phyloP scores from a whole-genome alignment of 768 basidiomycete genomes.

The Dioszegia crocea region DNA sequence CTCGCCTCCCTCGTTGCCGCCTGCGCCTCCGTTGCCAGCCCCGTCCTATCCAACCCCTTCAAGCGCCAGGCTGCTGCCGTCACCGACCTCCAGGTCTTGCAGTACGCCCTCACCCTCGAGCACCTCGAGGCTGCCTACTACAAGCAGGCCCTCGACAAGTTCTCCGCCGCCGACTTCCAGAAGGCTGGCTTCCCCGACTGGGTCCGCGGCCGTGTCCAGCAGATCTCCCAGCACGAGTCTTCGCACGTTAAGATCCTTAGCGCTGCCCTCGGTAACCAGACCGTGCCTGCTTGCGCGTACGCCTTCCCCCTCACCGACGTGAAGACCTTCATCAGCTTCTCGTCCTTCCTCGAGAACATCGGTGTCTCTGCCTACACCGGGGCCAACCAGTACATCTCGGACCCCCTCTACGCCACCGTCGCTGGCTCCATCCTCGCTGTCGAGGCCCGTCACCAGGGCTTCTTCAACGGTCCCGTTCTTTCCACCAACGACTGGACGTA shows the following conservation, averaged over 20 bases:
- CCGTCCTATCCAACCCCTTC: background rate
- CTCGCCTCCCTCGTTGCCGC: conserved; percentile 11
- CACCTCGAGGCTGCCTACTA: conserved; percentile 45
- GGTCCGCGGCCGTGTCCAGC: conserved; percentile 54
- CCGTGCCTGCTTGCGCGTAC: conserved; percentile 60
- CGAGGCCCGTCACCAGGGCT: conserved; percentile 63
- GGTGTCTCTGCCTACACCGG: conserved; percentile 61
- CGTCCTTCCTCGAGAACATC: conserved; percentile 59
- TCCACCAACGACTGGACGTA: conserved; percentile 4
- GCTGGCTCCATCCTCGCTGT: conserved; percentile 61
- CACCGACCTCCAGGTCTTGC: conserved; percentile 24
- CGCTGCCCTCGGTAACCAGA: conserved; percentile 53
- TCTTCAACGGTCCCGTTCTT: conserved; percentile 32
- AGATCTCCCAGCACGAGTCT: conserved; percentile 59
- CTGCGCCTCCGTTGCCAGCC: conserved; percentile 21
- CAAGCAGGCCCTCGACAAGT: conserved; percentile 52
- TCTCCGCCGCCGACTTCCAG: conserved; percentile 55
- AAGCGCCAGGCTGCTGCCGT: conserved; percentile 1
- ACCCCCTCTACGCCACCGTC: conserved; percentile 54
- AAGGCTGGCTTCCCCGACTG: conserved; percentile 53
- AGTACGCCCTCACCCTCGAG: conserved; percentile 46
- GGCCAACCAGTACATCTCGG: conserved; percentile 55
- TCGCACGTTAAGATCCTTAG: conserved; percentile 60
- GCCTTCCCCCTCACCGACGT: conserved; percentile 57
- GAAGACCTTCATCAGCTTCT: conserved; percentile 55